Evolutionary conservation across 352 stramenopile genomes (phyloP).

Genomic region (Phytopythium helicoides): DNA sequence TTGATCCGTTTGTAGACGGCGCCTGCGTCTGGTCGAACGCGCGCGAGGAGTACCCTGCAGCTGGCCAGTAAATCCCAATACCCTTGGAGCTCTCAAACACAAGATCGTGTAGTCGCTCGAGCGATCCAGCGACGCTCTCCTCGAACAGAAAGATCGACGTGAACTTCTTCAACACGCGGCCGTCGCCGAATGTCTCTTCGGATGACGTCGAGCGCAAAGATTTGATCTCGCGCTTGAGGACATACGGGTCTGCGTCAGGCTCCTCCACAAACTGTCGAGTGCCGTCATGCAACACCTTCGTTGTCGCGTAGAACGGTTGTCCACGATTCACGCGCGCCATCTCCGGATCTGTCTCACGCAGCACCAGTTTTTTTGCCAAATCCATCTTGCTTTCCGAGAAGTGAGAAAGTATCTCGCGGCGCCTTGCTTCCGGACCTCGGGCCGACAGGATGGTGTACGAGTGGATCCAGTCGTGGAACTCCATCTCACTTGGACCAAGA

Average conservation of each 20-base stretch:
- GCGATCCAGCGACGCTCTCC: slow-evolving; percentile 26
- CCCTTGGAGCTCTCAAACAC: slow-evolving; percentile 46
- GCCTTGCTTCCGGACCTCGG: slow-evolving; percentile 14
- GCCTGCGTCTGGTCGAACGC: slow-evolving; percentile 30
- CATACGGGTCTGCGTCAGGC: slow-evolving; percentile 24
- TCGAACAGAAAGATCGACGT: slow-evolving; percentile 62
- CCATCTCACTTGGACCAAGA: slow-evolving; percentile 40
- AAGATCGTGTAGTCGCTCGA: slow-evolving; percentile 40
- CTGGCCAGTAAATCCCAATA: slow-evolving; percentile 59
- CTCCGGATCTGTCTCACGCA: slow-evolving; percentile 46
- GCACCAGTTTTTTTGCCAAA: slow-evolving; percentile 45
- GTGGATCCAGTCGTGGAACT: slow-evolving; percentile 78
- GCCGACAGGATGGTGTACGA: slow-evolving; percentile 57
- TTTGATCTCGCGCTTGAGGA: slow-evolving; percentile 35
- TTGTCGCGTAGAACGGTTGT: slow-evolving; percentile 31
- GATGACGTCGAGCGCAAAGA: slow-evolving; percentile 10
- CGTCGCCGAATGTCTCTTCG: slow-evolving; percentile 26
- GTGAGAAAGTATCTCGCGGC: slow-evolving; percentile 43
- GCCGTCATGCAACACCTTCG: slow-evolving; percentile 54
- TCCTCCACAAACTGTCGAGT: slow-evolving; percentile 26
- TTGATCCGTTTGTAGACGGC: slow-evolving; percentile 8
- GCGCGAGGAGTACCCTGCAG: slow-evolving; percentile 29
- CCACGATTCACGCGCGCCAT: slow-evolving; percentile 18
- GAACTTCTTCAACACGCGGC: slow-evolving; percentile 67
- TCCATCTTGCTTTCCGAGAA: slow-evolving; percentile 65